Percentiles rank a stretch among this genome's conserved stretches.
These are phyloP conservation scores for Erysimum cheiri DNA, from an alignment of 441 rosid species.

Conservation along the genomic window DNA sequence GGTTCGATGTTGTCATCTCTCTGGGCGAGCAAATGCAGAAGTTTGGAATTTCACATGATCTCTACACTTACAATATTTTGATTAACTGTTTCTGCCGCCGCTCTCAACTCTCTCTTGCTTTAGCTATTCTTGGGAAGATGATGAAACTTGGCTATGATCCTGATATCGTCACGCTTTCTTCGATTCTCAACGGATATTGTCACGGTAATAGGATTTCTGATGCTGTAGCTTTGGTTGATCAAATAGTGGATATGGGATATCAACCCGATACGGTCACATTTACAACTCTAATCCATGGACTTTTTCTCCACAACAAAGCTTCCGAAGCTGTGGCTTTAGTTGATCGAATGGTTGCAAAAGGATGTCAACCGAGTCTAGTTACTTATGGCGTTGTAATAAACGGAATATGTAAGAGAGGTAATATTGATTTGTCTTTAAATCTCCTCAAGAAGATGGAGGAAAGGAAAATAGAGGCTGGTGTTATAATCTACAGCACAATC, in stretches of 20 bases:
- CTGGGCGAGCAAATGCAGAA: background rate
- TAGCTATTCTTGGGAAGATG: background rate
- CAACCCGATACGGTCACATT: slow-evolving; percentile 15
- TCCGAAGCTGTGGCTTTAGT: slow-evolving; percentile 6
- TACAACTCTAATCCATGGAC: slow-evolving; percentile 28
- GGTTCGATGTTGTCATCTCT: background rate
- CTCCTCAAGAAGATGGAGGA: background rate
- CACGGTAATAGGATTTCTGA: background rate
- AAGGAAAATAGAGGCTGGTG: background rate
- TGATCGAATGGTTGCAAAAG: slow-evolving; percentile 9
- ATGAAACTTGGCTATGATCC: background rate
- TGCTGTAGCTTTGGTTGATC: background rate
- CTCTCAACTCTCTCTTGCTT: background rate
- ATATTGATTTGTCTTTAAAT: background rate
- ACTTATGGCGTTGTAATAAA: background rate
- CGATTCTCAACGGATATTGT: background rate
- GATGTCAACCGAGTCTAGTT: slow-evolving; percentile 10
- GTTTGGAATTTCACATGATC: background rate
- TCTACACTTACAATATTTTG: background rate
- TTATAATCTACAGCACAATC: background rate
- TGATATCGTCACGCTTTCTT: background rate
- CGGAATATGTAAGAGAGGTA: background rate
- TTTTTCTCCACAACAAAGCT: slow-evolving; percentile 19
- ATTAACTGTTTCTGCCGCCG: background rate
- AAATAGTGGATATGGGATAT: slow-evolving; percentile 3